Percentiles rank a stretch among this genome's conserved stretches.
phyloP scores from a whole-genome alignment of 2,329 filamentous ascomycete genomes.

The Botrytis elliptica region DNA sequence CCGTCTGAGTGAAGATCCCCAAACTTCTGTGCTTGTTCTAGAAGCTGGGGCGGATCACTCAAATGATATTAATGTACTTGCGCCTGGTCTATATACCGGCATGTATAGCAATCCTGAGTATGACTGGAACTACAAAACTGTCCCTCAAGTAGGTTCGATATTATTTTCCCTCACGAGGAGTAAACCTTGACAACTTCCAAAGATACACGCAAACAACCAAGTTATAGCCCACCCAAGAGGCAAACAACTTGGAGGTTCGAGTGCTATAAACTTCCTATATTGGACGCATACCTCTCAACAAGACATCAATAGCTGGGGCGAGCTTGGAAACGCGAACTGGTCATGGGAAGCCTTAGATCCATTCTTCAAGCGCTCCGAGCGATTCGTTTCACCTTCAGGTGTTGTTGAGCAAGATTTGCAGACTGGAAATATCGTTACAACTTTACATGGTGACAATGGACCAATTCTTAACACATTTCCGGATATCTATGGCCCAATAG shows the following conservation, averaged over 20 bases:
- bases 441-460: conserved; percentile 47
- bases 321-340: conserved; percentile 21
- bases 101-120: conserved; percentile 29
- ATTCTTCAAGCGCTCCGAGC: conserved; percentile 41
- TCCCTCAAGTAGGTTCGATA: conserved; percentile 13
- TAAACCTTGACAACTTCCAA: background rate
- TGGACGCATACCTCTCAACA: conserved; percentile 26
- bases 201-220: conserved; percentile 18
- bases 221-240: conserved; percentile 34
- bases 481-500: background rate
- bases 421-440: conserved; percentile 39
- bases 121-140: conserved; percentile 25
- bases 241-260: conserved; percentile 40
- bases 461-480: background rate
- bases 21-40: conserved; percentile 23
- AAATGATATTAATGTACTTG: conserved; percentile 11
- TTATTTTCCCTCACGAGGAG: background rate
- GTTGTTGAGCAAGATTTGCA: conserved; percentile 7
- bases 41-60: conserved; percentile 25
- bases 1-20: conserved; percentile 22
- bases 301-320: conserved; percentile 44
- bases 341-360: conserved; percentile 40
- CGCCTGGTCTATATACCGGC: background rate
- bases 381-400: background rate
- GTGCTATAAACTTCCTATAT: conserved; percentile 41